These are phyloP conservation scores for Solanum infundibuliforme DNA, from an alignment of 257 asterid species.

Conservation along the genomic window DNA sequence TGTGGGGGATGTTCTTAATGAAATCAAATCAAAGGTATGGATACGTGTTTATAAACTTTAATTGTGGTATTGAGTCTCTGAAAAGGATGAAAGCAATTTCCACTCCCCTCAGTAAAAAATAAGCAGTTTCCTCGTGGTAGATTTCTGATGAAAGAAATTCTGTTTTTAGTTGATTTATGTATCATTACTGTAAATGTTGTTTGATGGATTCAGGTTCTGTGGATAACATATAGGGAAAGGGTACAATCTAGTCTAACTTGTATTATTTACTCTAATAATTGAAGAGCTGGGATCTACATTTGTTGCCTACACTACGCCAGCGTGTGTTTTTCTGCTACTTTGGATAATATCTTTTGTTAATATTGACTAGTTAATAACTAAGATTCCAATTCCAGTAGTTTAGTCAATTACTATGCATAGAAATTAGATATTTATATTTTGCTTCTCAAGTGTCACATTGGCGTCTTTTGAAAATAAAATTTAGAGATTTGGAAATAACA, in stretches of 20 bases:
- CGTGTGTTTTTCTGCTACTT: background rate
- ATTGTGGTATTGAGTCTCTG: background rate
- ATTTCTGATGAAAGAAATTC: background rate
- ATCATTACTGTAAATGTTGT: background rate
- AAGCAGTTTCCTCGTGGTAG: background rate
- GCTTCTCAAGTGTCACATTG: background rate
- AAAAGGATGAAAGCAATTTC: background rate
- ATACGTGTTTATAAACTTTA: background rate
- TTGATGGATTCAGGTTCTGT: background rate
- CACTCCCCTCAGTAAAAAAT: background rate
- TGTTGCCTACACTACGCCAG: background rate
- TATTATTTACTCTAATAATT: background rate
- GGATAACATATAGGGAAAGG: background rate
- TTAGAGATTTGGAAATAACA: background rate
- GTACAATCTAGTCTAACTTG: background rate
- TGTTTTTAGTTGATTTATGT: background rate
- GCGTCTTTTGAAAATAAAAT: background rate
- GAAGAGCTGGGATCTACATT: background rate
- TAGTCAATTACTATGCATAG: background rate
- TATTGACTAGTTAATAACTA: background rate
- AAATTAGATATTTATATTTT: background rate
- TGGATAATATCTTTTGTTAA: background rate
- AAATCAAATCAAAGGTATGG: constrained; percentile 82
- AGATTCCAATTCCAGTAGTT: background rate
- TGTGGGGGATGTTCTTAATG: constrained; percentile 94